Conservation (phyloP, 371 early-diverging fungal genomes). For the Mucor mucedo region DNA sequence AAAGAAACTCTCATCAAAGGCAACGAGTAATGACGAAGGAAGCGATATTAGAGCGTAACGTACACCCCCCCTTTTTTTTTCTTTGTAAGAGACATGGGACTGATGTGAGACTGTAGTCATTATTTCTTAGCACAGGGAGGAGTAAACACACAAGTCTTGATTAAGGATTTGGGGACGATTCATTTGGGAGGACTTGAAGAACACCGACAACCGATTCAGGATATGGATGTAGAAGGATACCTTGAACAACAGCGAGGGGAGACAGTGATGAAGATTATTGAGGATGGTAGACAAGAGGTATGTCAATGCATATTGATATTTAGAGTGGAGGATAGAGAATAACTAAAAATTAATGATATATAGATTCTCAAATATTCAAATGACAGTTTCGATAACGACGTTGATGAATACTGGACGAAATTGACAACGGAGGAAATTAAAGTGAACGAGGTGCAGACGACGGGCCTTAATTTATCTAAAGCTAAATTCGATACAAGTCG, state of each 20-base stretch:
- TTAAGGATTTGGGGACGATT: conserved; percentile 51
- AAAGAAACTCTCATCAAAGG: conserved; percentile 32
- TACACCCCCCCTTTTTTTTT: not conserved
- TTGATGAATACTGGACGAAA: conserved; percentile 20
- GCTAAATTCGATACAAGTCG: conserved; percentile 32
- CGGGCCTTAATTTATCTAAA: conserved; percentile 28
- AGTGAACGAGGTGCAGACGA: not conserved
- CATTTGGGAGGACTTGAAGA: conserved; percentile 43
- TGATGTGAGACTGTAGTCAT: conserved; percentile 31
- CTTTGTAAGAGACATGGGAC: not conserved
- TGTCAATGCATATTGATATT: too few relatives aligned
- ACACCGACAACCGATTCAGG: conserved; percentile 48
- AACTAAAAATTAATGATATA: not conserved
- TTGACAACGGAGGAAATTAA: conserved; percentile 2
- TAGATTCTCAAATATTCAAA: conserved; percentile 36
- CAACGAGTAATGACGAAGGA: conserved; percentile 21
- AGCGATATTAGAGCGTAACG: conserved; percentile 46
- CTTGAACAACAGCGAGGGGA: conserved; percentile 33
- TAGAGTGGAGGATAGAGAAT: too few relatives aligned
- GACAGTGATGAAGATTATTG: conserved; percentile 36
- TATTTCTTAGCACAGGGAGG: conserved; percentile 54
- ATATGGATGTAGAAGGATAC: conserved; percentile 49
- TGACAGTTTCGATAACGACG: conserved; percentile 25
- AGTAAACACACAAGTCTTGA: conserved; percentile 46
- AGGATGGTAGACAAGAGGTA: conserved; percentile 47